phyloP scores from a whole-genome alignment of 2,329 filamentous ascomycete genomes.

The Fusarium sp. region DNA sequence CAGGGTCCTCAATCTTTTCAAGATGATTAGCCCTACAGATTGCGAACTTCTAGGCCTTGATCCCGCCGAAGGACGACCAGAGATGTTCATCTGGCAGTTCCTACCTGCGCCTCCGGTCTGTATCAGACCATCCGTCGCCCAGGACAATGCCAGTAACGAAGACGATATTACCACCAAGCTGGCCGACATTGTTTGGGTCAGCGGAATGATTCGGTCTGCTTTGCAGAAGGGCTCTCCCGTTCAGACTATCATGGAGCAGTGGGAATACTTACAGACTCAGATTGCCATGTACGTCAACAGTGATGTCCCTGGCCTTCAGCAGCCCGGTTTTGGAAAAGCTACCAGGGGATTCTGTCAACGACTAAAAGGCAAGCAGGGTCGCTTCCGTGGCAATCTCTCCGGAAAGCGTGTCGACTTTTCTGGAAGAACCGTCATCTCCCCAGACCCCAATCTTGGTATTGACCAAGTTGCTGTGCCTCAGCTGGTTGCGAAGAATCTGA shows the following conservation, averaged over 20 bases:
- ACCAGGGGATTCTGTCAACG: constrained; percentile 96
- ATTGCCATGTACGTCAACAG: constrained; percentile 99
- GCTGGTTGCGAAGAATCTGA: constrained; percentile 95
- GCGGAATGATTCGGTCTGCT: constrained; percentile 86
- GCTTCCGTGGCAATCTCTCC: constrained; percentile 96
- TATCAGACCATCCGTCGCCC: constrained; percentile 92
- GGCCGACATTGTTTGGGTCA: constrained; percentile 96
- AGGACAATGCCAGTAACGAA: constrained; percentile 94
- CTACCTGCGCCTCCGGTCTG: constrained; percentile 94
- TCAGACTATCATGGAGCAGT: constrained; percentile 95
- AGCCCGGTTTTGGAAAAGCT: constrained; percentile 87
- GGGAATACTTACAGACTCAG: constrained; percentile 96
- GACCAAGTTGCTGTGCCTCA: constrained; percentile 94
- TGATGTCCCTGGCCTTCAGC: constrained; percentile 92
- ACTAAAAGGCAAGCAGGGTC: constrained; percentile 96
- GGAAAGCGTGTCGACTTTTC: constrained; percentile 99
- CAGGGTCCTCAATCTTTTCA: constrained; percentile 90
- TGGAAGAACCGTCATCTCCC: constrained; percentile 96
- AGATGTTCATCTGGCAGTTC: constrained; percentile 98
- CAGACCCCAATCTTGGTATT: constrained; percentile 93
- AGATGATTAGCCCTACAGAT: constrained; percentile 85
- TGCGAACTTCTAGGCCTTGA: constrained; percentile 94
- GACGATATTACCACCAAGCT: constrained; percentile 97
- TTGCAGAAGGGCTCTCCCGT: constrained; percentile 87
- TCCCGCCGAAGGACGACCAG: constrained; percentile 87